phyloP scores from a whole-genome alignment of 1,284 basidiomycete species.

The Agaricales sp. region DNA sequence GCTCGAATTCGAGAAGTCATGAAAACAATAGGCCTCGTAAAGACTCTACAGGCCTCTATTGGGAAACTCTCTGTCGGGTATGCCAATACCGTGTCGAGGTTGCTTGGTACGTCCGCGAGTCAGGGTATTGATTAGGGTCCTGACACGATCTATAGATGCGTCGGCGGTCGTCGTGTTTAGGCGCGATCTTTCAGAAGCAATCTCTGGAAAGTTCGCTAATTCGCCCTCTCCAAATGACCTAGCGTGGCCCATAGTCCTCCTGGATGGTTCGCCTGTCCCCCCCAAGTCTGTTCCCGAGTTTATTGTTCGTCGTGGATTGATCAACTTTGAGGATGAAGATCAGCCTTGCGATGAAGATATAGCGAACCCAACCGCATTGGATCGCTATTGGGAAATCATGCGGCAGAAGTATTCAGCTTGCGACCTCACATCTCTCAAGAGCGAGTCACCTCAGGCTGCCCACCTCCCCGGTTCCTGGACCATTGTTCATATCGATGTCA shows the following conservation, averaged over 20 bases:
- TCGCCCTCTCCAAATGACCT: slow-evolving; percentile 40
- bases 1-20: slow-evolving; percentile 65
- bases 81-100: slow-evolving; percentile 44
- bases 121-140: slow-evolving; percentile 1
- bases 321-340: slow-evolving; percentile 18
- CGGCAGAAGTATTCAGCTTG: slow-evolving; percentile 41
- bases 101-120: slow-evolving; percentile 47
- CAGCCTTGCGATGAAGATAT: slow-evolving; percentile 24
- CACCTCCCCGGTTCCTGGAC: slow-evolving; percentile 76
- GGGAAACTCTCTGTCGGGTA: slow-evolving; percentile 43
- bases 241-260: slow-evolving; percentile 50
- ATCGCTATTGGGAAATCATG: slow-evolving; percentile 53
- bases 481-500: slow-evolving; percentile 76
- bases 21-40: slow-evolving; percentile 59
- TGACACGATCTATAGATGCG: slow-evolving; percentile 34
- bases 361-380: slow-evolving; percentile 26
- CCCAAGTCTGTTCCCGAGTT: no score
- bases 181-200: slow-evolving; percentile 68
- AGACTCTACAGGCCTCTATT: slow-evolving; percentile 71
- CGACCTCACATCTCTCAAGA: slow-evolving; percentile 26
- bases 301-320: slow-evolving; percentile 7
- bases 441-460: slow-evolving; percentile 28
- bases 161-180: slow-evolving; percentile 69
- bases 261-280: slow-evolving; percentile 8
- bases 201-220: slow-evolving; percentile 51